These are phyloP conservation scores for Candida dajiaensis DNA, from an alignment of 805 yeast genomes.

Conservation along the genomic window DNA sequence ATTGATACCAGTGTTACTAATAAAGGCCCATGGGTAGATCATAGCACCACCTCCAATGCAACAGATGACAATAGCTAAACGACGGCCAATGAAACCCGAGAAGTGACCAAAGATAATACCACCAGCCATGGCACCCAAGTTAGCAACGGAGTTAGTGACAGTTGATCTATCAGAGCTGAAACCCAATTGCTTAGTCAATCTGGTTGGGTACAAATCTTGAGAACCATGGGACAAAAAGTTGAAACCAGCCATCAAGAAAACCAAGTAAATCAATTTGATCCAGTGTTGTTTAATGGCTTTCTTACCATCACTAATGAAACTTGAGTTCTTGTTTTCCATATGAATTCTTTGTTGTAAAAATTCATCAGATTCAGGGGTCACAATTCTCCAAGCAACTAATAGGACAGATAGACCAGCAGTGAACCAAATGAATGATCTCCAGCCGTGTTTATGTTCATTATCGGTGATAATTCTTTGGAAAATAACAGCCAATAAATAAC, in stretches of 20 bases:
- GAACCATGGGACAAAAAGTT: conserved; percentile 59
- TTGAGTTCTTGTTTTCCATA: conserved; percentile 26
- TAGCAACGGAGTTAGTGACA: conserved; percentile 51
- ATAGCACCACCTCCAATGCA: conserved; percentile 53
- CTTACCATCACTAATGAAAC: conserved; percentile 28
- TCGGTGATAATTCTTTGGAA: conserved; percentile 60
- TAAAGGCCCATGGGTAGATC: conserved; percentile 59
- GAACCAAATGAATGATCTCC: conserved; percentile 69
- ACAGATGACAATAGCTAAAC: conserved; percentile 45
- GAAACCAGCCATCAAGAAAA: conserved; percentile 57
- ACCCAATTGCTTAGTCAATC: conserved; percentile 40
- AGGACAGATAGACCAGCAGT: conserved; percentile 52
- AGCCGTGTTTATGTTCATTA: conserved; percentile 38
- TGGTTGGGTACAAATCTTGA: conserved; percentile 57
- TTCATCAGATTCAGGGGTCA: conserved; percentile 48
- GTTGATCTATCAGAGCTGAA: conserved; percentile 40
- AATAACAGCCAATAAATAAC: conserved; percentile 58
- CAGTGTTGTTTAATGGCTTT: conserved; percentile 42
- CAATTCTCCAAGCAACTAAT: conserved; percentile 36
- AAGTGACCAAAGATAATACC: conserved; percentile 51
- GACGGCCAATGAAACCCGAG: conserved; percentile 50
- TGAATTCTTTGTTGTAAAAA: conserved; percentile 37
- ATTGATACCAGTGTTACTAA: conserved; percentile 40
- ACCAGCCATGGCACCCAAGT: conserved; percentile 52
- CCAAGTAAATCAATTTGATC: conserved; percentile 51